Evolutionary conservation across 768 basidiomycete species (phyloP), one percentile per base, ranked within the genome.

Genomic region (Termitomyces sp.): DNA sequence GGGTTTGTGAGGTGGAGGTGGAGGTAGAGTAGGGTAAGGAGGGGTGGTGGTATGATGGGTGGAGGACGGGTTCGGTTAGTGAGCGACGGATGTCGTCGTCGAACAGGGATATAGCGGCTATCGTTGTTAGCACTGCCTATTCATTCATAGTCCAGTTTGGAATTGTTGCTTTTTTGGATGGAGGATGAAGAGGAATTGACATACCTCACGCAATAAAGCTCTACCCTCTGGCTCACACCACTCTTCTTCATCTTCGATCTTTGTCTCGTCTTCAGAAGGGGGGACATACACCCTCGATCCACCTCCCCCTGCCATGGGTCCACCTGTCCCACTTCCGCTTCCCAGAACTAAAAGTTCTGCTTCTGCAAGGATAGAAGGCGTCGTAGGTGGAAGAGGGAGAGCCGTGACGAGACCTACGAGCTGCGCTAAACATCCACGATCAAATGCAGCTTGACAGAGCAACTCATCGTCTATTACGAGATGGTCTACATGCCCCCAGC

Each of bases 101-200:
- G 55, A 83, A 85, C 7, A 94, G 77, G 1, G 86, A 72, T 17
- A 96, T 78, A 1, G 88, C 73, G 0, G 91, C 88, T 22, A 91
- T 76, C 0, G 86, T 75, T 4, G 85, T 85, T n/a, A 97, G 71
- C 0, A 82, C 78, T 11, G 85, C 90, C 88, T 92, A 56, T 56
- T n/a, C 14, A 17, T 17, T 5, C 1, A 6, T 11, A 5, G 15
- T 5, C 24, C 24, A 46, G 47, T 37, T 45, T 12, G 44, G 38
- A 17, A 46, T 54, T 53, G 50, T 28, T 28, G n/a, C 28, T 28
- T 28, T 7, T 28, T 28, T 30, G 35, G 7, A 15, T n/a, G 14
- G 2, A 1, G 10, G 9, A 32, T 10, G 4, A 45, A 5, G 10
- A 42, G 26, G 15, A 19, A n/a, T 45, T 41, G 1, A 44, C 72